Percentiles rank a stretch among this genome's conserved stretches.
phyloP scores from a whole-genome alignment of 805 yeast genomes.

The Candida golubevii region DNA sequence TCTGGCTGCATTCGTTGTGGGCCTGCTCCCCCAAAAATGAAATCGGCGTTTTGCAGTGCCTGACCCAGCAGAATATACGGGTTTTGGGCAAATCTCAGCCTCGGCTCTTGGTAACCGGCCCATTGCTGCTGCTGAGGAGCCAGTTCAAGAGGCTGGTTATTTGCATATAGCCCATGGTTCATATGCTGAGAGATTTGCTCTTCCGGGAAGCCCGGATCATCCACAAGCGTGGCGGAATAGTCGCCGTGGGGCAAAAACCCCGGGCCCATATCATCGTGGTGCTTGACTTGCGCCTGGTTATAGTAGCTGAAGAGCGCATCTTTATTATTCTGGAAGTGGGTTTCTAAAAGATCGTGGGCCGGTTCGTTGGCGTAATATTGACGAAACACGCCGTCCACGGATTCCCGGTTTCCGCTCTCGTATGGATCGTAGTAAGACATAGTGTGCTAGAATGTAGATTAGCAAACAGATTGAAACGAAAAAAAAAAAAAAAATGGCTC shows the following conservation, averaged over 20 bases:
- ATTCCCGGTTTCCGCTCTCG: slow-evolving; percentile 35
- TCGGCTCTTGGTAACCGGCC: slow-evolving; percentile 5
- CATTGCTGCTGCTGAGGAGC: slow-evolving; percentile 1
- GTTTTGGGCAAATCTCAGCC: slow-evolving; percentile 2
- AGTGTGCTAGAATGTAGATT: not conserved
- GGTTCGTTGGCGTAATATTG: slow-evolving; percentile 22
- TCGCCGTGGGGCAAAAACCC: slow-evolving; percentile 2
- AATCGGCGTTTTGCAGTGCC: not conserved
- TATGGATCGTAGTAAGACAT: slow-evolving; percentile 43
- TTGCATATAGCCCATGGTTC: not conserved
- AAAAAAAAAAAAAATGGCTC: slow-evolving; percentile 1
- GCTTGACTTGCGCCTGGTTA: not conserved
- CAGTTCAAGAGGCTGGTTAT: not conserved
- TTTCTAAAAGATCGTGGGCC: slow-evolving; percentile 2
- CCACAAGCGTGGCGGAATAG: not conserved
- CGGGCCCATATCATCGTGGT: not conserved
- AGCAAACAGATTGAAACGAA: not conserved
- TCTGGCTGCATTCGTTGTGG: too few species aligned
- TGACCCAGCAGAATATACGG: not conserved
- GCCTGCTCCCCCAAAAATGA: not conserved
- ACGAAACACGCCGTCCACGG: slow-evolving; percentile 25
- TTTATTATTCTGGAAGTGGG: slow-evolving; percentile 2
- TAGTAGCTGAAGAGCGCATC: slow-evolving; percentile 2
- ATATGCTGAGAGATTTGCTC: slow-evolving; percentile 1
- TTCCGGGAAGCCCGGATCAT: slow-evolving; percentile 1